Conservation (phyloP, 225 moss, liverwort and hornwort genomes). For the Thuidium tamariscinum region DNA sequence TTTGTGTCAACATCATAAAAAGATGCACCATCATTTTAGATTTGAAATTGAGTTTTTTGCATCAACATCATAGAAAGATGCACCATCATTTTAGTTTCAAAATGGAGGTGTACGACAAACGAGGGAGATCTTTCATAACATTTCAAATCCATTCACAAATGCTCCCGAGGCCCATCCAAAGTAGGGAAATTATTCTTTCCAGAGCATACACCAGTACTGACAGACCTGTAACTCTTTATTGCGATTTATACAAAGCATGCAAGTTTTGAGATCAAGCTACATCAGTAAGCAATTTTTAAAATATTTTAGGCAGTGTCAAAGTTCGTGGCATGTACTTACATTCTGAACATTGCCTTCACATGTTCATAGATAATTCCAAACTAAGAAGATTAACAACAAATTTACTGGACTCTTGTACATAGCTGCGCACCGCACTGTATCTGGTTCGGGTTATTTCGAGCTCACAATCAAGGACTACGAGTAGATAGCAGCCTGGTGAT, state of each 20-base stretch:
- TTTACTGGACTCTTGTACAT: not conserved
- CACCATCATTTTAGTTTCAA: too few species aligned
- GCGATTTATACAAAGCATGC: not conserved
- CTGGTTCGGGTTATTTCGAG: not conserved
- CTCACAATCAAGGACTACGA: not conserved
- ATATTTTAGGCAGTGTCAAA: not conserved
- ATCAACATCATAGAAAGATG: too few species aligned
- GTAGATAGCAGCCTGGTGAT: not conserved
- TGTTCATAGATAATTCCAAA: not conserved
- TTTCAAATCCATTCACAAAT: not conserved
- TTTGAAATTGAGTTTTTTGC: too few species aligned
- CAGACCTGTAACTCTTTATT: not conserved
- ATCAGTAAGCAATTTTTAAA: not conserved
- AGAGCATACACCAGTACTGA: not conserved
- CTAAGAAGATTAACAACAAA: not conserved
- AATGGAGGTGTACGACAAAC: too few species aligned
- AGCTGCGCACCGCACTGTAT: not conserved
- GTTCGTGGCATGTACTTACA: not conserved
- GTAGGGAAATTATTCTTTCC: not conserved
- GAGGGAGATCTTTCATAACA: not conserved
- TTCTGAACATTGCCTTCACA: not conserved
- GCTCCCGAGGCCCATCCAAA: not conserved
- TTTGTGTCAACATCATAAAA: too few species aligned
- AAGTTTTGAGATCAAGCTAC: not conserved
- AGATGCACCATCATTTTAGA: too few species aligned